Base-by-base conservation (phyloP, 306 rosid genomes). In the Oemleria cerasiformis region DNA sequence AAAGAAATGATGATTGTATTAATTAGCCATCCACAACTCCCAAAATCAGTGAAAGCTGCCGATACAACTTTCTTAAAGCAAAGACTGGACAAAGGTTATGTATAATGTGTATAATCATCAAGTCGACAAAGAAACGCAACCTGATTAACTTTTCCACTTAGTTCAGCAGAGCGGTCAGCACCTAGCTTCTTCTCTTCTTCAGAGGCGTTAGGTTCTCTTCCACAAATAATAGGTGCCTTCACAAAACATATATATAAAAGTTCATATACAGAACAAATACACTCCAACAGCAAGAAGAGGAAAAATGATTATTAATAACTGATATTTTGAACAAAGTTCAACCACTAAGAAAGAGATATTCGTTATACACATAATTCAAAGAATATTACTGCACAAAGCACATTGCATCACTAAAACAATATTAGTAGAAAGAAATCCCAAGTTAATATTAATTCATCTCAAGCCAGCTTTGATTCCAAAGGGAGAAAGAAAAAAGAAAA, bases 171-270 rank as follows among this genome's bases (percentile, higher is more conserved):
- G 64, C 97, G 97, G 73, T 91, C 91, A 69, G 77, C 80, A 62
- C 98, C 86, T 63, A 93, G 86, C 84, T 79, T 91, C 92, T 86
- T 91, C 80, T 91, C 97, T 79, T 88, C 96, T 58, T 80, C 80
- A 34, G 84, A 75, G 65, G 94, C 88, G 74, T 84, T 80, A 62
- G 98, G 98, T 86, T 93, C 98, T 82, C 98, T 92, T 81, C 98
- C 98, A 49, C 91, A 82, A 66, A 93, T 87, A 76, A 91, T 93
- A 0, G 97, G 98, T 14, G 94, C 89, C 98, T 93, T 80, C 73
- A 84, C 25, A 60, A 73, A 63, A 61, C 68, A 84, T 30, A 61
- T 54, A 65, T 71, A 59, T 30, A 72, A 67, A 48, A 70, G n/a
- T 30, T 1, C 36, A 1, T 30, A 30, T 30, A 30, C 36, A 30